These are phyloP conservation scores for Catunica adiposa DNA, from an alignment of 2,329 filamentous ascomycete genomes.

Conservation along the genomic window DNA sequence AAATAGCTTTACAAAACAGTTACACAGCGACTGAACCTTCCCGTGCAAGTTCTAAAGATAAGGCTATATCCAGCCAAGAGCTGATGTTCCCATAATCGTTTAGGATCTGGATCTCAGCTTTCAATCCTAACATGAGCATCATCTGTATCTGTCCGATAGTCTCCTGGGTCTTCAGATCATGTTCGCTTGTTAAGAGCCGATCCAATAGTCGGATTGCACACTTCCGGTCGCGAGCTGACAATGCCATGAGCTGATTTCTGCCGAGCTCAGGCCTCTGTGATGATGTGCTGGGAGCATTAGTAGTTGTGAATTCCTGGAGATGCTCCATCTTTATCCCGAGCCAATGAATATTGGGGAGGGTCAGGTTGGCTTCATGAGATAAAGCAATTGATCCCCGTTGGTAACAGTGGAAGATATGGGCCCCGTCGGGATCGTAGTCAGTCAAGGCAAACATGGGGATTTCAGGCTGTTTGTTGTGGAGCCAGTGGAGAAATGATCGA, in stretches of 20 bases:
- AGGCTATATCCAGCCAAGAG: conserved; percentile 29
- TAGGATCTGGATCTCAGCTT: conserved; percentile 61
- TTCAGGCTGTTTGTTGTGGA: conserved; percentile 31
- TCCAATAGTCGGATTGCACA: conserved; percentile 38
- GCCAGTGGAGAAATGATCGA: conserved; percentile 41
- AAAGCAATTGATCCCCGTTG: conserved; percentile 49
- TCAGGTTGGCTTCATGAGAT: conserved; percentile 38
- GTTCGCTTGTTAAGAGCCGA: conserved; percentile 21
- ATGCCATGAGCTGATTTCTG: conserved; percentile 19
- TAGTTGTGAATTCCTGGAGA: conserved; percentile 17
- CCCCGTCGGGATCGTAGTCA: conserved; percentile 62
- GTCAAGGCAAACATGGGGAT: conserved; percentile 47
- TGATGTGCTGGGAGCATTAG: neutral
- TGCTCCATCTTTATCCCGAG: conserved; percentile 41
- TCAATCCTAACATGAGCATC: conserved; percentile 59
- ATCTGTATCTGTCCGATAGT: conserved; percentile 44
- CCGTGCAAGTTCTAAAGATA: conserved; percentile 16
- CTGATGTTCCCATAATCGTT: conserved; percentile 37
- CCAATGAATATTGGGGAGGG: conserved; percentile 40
- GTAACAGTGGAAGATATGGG: conserved; percentile 60
- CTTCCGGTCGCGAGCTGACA: conserved; percentile 41
- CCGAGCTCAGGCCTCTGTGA: neutral
- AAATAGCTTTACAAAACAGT: too few relatives aligned
- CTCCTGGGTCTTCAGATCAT: conserved; percentile 21
- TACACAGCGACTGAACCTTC: neutral